Evolutionary conservation across 1,284 basidiomycete species (phyloP).

Genomic region (Vanrija humicola): DNA sequence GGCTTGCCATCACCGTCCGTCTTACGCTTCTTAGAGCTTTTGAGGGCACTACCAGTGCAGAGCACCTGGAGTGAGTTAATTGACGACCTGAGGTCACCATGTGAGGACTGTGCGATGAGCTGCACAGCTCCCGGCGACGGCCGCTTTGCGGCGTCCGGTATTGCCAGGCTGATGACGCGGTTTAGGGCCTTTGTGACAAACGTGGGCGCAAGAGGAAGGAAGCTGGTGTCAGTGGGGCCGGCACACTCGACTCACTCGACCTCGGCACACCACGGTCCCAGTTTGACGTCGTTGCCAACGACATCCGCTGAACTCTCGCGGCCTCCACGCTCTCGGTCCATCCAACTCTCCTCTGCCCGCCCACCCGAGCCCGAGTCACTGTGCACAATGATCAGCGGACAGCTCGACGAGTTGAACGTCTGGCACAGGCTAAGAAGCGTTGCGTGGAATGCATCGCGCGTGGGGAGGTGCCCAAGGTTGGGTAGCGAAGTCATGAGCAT

Average conservation of each 20-base stretch:
- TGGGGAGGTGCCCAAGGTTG: constrained; percentile 73
- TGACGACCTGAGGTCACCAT: constrained; percentile 88
- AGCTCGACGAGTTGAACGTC: constrained; percentile 41
- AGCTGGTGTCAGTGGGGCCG: constrained; percentile 53
- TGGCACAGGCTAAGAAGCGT: constrained; percentile 61
- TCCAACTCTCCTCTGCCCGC: constrained; percentile 55
- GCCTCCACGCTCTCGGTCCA: constrained; percentile 51
- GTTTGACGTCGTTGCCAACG: constrained; percentile 58
- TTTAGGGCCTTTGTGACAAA: constrained; percentile 76
- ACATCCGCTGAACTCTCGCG: constrained; percentile 52
- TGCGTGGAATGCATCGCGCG: constrained; percentile 70
- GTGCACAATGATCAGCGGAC: constrained; percentile 78
- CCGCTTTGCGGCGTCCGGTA: constrained; percentile 27
- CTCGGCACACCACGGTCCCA: constrained; percentile 65
- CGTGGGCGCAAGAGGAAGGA: constrained; percentile 86
- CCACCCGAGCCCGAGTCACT: constrained; percentile 76
- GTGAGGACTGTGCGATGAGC: constrained; percentile 68
- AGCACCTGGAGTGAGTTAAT: constrained; percentile 87
- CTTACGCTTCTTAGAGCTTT: constrained; percentile 19
- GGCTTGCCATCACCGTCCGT: constrained; percentile 9
- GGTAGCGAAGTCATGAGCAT: constrained; percentile 90
- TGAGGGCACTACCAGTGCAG: constrained; percentile 18
- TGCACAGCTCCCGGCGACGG: constrained; percentile 67
- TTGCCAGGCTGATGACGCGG: constrained; percentile 58
- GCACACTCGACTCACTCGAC: constrained; percentile 58